phyloP scores from a whole-genome alignment of 257 asterid genomes.

The Rauvolfia tetraphylla region DNA sequence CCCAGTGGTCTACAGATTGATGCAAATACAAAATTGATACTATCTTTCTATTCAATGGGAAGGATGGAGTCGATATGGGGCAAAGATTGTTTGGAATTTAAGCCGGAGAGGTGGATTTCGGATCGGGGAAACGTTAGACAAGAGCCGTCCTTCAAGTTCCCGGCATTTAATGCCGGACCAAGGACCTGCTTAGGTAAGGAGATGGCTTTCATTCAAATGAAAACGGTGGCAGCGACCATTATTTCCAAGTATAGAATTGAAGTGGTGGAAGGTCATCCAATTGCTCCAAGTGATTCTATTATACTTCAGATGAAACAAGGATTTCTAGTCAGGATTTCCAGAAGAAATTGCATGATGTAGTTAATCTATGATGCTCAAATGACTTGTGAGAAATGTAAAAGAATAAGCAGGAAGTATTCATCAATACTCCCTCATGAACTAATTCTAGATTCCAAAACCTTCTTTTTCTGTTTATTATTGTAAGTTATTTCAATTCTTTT shows the following conservation, averaged over 20 bases:
- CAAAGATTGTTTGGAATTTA: conserved; percentile 11
- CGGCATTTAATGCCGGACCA: conserved; percentile 10
- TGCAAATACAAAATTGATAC: not conserved
- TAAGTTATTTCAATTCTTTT: too few species aligned
- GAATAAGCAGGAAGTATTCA: too few species aligned
- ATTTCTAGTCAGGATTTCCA: not conserved
- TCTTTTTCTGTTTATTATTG: too few species aligned
- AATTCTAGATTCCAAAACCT: too few species aligned
- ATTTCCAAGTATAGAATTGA: not conserved
- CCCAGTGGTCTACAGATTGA: not conserved
- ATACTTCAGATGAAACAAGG: conserved; percentile 4
- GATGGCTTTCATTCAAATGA: conserved; percentile 8
- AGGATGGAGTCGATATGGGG: conserved; percentile 14
- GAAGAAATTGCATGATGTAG: not conserved
- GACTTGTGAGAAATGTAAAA: too few species aligned
- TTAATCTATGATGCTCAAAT: too few species aligned
- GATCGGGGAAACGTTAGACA: not conserved
- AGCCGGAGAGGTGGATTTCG: conserved; percentile 9
- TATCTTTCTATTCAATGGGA: conserved; percentile 6
- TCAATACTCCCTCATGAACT: too few species aligned
- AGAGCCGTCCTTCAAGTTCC: conserved; percentile 7
- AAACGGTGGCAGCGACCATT: conserved; percentile 12
- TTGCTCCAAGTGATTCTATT: not conserved
- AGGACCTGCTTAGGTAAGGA: conserved; percentile 8
- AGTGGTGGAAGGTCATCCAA: not conserved